Percentiles rank a stretch among this genome's conserved stretches.
phyloP scores from a whole-genome alignment of 495 filamentous ascomycete genomes.

The Cercophora sp. region DNA sequence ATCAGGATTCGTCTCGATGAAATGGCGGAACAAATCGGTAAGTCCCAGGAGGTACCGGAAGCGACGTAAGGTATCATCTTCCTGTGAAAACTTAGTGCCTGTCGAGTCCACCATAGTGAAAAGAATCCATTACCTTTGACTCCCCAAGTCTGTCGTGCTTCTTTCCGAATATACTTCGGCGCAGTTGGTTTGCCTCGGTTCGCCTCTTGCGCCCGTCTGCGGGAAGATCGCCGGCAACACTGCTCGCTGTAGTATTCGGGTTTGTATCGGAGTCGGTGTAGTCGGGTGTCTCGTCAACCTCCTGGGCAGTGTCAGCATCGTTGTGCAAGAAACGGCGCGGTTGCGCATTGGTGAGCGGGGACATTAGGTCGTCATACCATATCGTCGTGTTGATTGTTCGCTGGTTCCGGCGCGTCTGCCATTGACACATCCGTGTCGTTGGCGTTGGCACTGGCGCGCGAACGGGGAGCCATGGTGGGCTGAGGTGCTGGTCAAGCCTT shows the following conservation, averaged over 20 bases:
- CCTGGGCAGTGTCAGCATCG: conserved; percentile 41
- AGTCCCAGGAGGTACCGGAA: conserved; percentile 94
- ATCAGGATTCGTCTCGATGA: conserved; percentile 96
- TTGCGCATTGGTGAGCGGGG: neutral
- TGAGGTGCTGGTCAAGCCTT: neutral
- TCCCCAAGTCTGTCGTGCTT: conserved; percentile 88
- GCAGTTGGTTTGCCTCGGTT: conserved; percentile 78
- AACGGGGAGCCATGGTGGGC: conserved; percentile 57
- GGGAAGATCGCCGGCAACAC: conserved; percentile 67
- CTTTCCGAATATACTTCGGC: conserved; percentile 87
- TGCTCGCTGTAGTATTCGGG: conserved; percentile 86
- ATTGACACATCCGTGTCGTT: conserved; percentile 53
- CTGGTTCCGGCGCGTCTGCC: conserved; percentile 56
- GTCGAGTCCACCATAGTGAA: too few relatives aligned
- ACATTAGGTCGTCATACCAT: conserved; percentile 39
- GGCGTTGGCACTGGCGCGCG: conserved; percentile 36
- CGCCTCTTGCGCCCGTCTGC: conserved; percentile 79
- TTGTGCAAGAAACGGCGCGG: neutral
- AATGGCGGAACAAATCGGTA: conserved; percentile 97
- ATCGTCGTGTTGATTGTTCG: conserved; percentile 32
- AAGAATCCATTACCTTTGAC: conserved; percentile 93
- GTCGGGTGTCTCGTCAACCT: conserved; percentile 75
- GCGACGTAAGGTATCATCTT: conserved; percentile 90
- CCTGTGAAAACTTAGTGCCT: too few relatives aligned
- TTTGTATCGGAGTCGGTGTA: conserved; percentile 91